phyloP scores from a whole-genome alignment of 352 stramenopile genomes.

The Globisporangium spiculum region DNA sequence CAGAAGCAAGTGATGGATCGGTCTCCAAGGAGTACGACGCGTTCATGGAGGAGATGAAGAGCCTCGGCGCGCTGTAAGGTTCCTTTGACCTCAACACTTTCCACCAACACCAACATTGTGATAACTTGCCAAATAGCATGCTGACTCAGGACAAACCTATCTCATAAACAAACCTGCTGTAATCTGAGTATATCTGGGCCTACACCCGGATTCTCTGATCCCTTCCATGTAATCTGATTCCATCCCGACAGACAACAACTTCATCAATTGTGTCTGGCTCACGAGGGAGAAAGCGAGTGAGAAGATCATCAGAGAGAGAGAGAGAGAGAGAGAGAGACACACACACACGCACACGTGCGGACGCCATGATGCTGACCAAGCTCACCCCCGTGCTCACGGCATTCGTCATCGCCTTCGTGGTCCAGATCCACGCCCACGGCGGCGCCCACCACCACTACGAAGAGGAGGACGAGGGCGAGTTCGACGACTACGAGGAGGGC shows the following conservation, averaged over 20 bases:
- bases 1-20: slow-evolving; percentile 13
- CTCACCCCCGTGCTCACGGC: background rate
- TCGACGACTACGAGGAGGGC: slow-evolving; percentile 1
- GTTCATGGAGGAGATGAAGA: slow-evolving; percentile 74
- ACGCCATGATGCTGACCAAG: slow-evolving; percentile 1
- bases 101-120: background rate
- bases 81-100: background rate
- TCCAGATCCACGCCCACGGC: background rate
- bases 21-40: slow-evolving; percentile 59
- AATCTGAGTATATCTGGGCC: background rate
- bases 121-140: background rate
- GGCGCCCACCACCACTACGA: background rate
- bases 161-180: background rate
- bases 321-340: background rate
- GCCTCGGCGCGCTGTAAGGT: slow-evolving; percentile 10
- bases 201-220: background rate
- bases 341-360: too few species aligned
- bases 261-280: background rate
- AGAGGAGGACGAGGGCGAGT: background rate
- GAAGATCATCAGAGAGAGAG: background rate
- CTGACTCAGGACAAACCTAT: background rate
- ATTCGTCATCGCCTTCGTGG: background rate
- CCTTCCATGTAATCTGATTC: background rate
- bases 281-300: background rate
- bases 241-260: background rate